Percentiles rank a stretch among this genome's conserved stretches.
phyloP scores from a whole-genome alignment of 495 filamentous ascomycete genomes.

The Aspergillus cavernicola region DNA sequence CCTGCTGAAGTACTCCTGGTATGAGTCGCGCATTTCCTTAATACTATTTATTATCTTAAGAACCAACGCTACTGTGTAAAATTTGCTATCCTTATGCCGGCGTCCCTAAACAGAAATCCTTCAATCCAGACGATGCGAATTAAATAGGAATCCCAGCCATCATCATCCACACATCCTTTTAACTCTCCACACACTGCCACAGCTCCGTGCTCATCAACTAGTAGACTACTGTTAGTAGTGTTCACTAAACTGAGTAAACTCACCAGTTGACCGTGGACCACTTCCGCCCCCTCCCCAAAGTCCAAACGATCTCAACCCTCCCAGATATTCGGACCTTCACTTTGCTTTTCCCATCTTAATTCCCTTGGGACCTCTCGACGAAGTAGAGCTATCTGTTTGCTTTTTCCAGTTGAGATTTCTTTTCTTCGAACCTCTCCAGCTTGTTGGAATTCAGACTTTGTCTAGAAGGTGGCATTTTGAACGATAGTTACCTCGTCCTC shows the following conservation, averaged over 20 bases:
- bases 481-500: conserved; percentile 9
- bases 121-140: conserved; percentile 2
- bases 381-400: conserved; percentile 2
- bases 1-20: not conserved
- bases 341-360: conserved; percentile 12
- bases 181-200: conserved; percentile 24
- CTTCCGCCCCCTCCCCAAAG: conserved; percentile 15
- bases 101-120: conserved; percentile 26
- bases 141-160: conserved; percentile 19
- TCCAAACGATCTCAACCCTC: conserved; percentile 9
- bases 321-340: conserved; percentile 20
- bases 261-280: conserved; percentile 7
- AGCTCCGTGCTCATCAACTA: conserved; percentile 15
- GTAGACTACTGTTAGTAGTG: too few species aligned
- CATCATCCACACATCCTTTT: conserved; percentile 12
- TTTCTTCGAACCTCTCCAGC: conserved; percentile 5
- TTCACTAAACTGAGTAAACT: not conserved
- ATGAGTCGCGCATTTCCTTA: conserved; percentile 3
- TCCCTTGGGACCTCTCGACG: conserved; percentile 1
- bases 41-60: conserved; percentile 7
- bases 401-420: conserved; percentile 8
- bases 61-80: conserved; percentile 14
- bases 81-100: conserved; percentile 19
- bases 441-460: conserved; percentile 8
- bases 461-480: conserved; percentile 13